These are phyloP conservation scores for Antrodiella citrinella DNA, from an alignment of 768 basidiomycete genomes.

Conservation along the genomic window DNA sequence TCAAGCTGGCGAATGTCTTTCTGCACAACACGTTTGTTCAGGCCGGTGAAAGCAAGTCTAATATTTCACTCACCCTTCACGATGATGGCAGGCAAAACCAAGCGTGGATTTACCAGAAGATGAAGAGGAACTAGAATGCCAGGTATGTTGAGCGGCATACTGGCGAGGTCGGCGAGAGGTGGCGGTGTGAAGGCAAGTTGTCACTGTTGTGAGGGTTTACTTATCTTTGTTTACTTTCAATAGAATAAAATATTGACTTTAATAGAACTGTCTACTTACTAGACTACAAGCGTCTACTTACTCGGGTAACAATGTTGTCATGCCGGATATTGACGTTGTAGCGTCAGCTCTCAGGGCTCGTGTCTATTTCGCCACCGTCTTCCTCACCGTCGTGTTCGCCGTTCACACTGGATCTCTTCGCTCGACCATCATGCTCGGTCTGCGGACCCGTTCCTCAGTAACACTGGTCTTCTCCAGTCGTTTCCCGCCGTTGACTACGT, in stretches of 20 bases:
- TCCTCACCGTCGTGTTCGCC: neutral
- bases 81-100: slow-evolving; percentile 55
- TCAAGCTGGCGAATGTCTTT: slow-evolving; percentile 82
- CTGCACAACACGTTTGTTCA: slow-evolving; percentile 28
- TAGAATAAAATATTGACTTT: too few species aligned
- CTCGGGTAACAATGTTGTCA: neutral
- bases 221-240: neutral
- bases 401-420: neutral
- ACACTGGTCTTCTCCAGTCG: neutral
- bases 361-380: neutral
- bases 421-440: slow-evolving; percentile 1
- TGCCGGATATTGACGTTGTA: too few species aligned
- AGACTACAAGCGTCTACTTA: neutral
- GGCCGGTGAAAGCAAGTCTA: neutral
- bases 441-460: neutral
- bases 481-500: neutral
- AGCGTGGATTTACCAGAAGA: slow-evolving; percentile 55
- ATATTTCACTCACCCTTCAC: slow-evolving; percentile 51
- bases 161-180: neutral
- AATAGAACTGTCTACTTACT: too few species aligned
- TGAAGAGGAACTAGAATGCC: slow-evolving; percentile 66
- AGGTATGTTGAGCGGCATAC: slow-evolving; percentile 73
- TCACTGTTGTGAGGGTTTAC: neutral
- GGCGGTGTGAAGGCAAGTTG: neutral
- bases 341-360: neutral